phyloP scores from a whole-genome alignment of 2,329 filamentous ascomycete species.

The Colletotrichum tropicale region DNA sequence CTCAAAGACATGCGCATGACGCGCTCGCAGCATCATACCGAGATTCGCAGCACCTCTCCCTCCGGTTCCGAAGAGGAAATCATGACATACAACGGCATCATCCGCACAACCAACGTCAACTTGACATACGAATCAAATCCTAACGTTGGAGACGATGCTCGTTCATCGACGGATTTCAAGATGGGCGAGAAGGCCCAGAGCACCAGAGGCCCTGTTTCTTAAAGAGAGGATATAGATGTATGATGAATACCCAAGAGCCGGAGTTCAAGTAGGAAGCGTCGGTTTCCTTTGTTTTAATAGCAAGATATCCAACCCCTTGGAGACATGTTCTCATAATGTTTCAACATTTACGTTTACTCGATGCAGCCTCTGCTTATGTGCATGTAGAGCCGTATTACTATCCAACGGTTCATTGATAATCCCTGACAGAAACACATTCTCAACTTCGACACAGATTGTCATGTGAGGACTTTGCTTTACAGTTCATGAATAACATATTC shows the following conservation, averaged over 20 bases:
- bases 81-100: slow-evolving; percentile 42
- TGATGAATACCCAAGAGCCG: background rate
- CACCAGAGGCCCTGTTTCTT: background rate
- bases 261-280: background rate
- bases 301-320: background rate
- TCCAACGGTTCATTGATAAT: background rate
- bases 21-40: slow-evolving; percentile 30
- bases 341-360: background rate
- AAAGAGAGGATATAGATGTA: background rate
- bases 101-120: slow-evolving; percentile 36
- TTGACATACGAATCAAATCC: background rate
- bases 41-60: slow-evolving; percentile 35
- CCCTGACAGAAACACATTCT: background rate
- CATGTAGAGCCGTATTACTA: background rate
- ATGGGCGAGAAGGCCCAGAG: background rate
- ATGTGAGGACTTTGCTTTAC: background rate
- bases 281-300: background rate
- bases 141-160: background rate
- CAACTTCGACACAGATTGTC: background rate
- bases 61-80: slow-evolving; percentile 41
- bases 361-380: background rate
- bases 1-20: slow-evolving; percentile 29
- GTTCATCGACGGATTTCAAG: background rate
- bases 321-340: background rate
- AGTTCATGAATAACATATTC: background rate